Conservation (phyloP, 73 alveolate genomes). For the Paramecium octaurelia region DNA sequence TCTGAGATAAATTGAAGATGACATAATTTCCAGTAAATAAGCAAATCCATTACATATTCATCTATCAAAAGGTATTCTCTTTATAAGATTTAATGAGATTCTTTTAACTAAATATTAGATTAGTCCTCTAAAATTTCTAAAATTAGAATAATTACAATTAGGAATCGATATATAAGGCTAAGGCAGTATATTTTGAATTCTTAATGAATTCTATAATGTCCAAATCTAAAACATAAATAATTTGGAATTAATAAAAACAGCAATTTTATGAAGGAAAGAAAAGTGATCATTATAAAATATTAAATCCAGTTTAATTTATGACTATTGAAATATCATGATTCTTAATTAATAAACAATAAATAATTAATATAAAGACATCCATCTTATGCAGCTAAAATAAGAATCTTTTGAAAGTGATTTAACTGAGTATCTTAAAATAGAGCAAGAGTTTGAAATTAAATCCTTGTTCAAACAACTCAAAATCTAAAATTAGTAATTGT, state of each 20-base stretch:
- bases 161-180: background rate
- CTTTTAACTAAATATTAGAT: too few species aligned
- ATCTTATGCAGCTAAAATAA: background rate
- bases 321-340: background rate
- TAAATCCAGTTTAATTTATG: background rate
- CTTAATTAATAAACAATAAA: background rate
- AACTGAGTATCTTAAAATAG: background rate
- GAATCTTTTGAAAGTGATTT: background rate
- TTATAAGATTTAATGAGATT: too few species aligned
- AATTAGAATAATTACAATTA: too few species aligned
- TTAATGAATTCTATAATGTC: background rate
- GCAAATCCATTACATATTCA: background rate
- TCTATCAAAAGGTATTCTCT: background rate
- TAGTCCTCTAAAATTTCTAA: background rate
- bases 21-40: background rate
- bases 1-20: background rate
- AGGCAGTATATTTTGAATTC: background rate
- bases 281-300: background rate
- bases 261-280: background rate
- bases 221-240: background rate
- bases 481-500: background rate
- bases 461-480: slow-evolving; percentile 6
- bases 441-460: background rate
- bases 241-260: background rate
- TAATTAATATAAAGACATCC: background rate